Evolutionary conservation across 2,329 filamentous ascomycete genomes (phyloP).

Genomic region (Claviceps sorghi): DNA sequence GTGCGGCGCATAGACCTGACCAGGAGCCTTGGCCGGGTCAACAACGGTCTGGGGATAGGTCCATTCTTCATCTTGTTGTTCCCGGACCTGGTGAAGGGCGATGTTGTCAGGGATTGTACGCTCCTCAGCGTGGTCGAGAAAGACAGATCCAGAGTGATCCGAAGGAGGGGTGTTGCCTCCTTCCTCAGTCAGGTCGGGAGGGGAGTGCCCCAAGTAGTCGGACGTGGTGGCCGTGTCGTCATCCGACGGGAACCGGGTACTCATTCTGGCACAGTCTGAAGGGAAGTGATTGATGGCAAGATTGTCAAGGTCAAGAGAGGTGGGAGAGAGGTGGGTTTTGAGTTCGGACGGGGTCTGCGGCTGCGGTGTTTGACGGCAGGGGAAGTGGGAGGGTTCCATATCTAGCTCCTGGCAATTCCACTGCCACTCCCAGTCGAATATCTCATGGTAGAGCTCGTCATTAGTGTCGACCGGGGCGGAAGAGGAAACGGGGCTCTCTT

Average conservation of each 20-base stretch:
- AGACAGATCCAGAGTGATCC: constrained; percentile 22
- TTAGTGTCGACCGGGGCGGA: constrained; percentile 19
- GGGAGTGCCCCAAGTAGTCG: constrained; percentile 23
- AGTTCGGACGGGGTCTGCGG: constrained; percentile 15
- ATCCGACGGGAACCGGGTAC: constrained; percentile 18
- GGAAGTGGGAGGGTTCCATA: constrained; percentile 14
- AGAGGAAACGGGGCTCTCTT: constrained; percentile 23
- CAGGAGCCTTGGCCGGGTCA: constrained; percentile 17
- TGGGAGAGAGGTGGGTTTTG: constrained; percentile 20
- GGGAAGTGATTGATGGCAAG: constrained; percentile 18
- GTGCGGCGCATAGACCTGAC: constrained; percentile 18
- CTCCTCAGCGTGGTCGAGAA: constrained; percentile 18
- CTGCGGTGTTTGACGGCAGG: constrained; percentile 13
- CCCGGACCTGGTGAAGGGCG: constrained; percentile 21
- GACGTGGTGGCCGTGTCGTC: constrained; percentile 19
- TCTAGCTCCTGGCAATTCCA: constrained; percentile 18
- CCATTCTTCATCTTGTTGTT: constrained; percentile 24
- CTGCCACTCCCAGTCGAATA: constrained; percentile 25
- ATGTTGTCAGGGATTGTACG: constrained; percentile 15
- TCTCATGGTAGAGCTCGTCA: constrained; percentile 18
- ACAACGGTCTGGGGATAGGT: constrained; percentile 21
- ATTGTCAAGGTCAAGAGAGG: constrained; percentile 16
- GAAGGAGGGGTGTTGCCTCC: constrained; percentile 26
- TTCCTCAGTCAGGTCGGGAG: constrained; percentile 23
- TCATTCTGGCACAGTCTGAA: constrained; percentile 20